These are phyloP conservation scores for Macadamia integrifolia DNA, from an alignment of 164 flowering plant genomes.

Conservation along the genomic window DNA sequence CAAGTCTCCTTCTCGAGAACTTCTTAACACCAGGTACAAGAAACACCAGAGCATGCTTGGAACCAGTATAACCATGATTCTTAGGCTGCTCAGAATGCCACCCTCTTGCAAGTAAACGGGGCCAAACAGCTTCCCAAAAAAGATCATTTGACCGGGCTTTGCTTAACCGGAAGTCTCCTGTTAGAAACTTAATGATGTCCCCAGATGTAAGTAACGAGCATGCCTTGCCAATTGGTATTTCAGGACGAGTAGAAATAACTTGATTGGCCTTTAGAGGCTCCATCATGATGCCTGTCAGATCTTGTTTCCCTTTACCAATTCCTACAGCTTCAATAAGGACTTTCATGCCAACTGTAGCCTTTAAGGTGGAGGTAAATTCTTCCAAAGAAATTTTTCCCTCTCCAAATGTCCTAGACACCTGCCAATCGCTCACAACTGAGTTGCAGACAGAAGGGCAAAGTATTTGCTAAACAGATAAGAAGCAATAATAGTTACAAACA, in stretches of 20 bases:
- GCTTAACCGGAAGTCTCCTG: conserved; percentile 74
- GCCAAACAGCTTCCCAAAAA: conserved; percentile 99
- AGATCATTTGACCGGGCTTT: conserved; percentile 79
- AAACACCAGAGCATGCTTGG: conserved; percentile 56
- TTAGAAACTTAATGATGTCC: conserved; percentile 62
- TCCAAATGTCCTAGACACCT: conserved; percentile 60
- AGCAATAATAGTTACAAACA: too few relatives aligned
- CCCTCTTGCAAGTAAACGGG: conserved; percentile 85
- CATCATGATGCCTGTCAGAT: conserved; percentile 49
- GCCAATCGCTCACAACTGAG: conserved; percentile 16
- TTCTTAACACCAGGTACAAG: conserved; percentile 68
- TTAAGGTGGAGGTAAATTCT: conserved; percentile 59
- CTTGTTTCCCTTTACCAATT: conserved; percentile 81
- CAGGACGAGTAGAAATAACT: conserved; percentile 27
- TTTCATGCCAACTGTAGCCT: conserved; percentile 49
- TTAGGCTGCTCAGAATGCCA: conserved; percentile 95
- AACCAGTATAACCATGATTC: conserved; percentile 20
- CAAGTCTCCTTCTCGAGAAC: conserved; percentile 63
- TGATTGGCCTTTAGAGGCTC: conserved; percentile 44
- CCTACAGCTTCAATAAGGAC: conserved; percentile 67
- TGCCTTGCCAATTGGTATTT: conserved; percentile 68
- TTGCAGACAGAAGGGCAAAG: background rate
- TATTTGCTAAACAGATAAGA: too few relatives aligned
- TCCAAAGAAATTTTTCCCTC: conserved; percentile 55
- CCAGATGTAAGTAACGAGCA: conserved; percentile 55